Evolutionary conservation across 768 basidiomycete genomes (phyloP).

Genomic region (Brasilioporus rufonigricans): DNA sequence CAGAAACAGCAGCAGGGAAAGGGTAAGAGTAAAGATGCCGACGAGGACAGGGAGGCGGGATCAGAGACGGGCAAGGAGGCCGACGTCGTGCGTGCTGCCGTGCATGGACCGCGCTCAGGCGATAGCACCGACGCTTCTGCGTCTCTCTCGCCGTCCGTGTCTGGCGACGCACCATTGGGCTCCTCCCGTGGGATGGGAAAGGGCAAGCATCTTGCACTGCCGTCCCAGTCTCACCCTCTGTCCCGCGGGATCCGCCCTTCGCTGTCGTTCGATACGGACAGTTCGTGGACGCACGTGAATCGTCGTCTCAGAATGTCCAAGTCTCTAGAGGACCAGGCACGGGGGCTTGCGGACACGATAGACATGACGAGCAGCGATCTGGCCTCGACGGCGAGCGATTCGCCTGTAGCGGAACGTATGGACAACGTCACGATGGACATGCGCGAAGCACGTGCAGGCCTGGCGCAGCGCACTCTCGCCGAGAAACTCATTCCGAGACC

Average conservation of each 20-base stretch:
- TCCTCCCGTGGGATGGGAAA: not conserved
- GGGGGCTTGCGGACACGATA: slow-evolving; percentile 24
- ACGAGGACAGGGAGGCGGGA: not conserved
- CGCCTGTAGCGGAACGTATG: slow-evolving; percentile 34
- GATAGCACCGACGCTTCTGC: slow-evolving; percentile 20
- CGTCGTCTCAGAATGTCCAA: slow-evolving; percentile 30
- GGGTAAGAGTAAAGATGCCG: not conserved
- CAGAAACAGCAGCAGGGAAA: not conserved
- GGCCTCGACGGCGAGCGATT: slow-evolving; percentile 49
- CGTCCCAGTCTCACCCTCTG: slow-evolving; percentile 18
- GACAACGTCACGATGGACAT: no score
- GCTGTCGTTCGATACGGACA: slow-evolving; percentile 46
- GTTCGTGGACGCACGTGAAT: slow-evolving; percentile 73
- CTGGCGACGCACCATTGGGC: not conserved
- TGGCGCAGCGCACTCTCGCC: slow-evolving; percentile 46
- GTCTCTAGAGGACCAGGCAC: slow-evolving; percentile 7
- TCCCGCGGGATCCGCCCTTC: slow-evolving; percentile 15
- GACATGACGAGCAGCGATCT: slow-evolving; percentile 48
- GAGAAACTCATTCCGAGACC: slow-evolving; percentile 66
- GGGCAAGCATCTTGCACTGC: slow-evolving; percentile 5
- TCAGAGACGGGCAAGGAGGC: slow-evolving; percentile 14
- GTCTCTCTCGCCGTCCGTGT: not conserved
- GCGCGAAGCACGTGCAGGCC: slow-evolving; percentile 25
- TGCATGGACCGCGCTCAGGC: slow-evolving; percentile 2
- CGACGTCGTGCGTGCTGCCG: not conserved